These are phyloP conservation scores for Russula virescens DNA, from an alignment of 768 basidiomycete genomes.

Conservation along the genomic window DNA sequence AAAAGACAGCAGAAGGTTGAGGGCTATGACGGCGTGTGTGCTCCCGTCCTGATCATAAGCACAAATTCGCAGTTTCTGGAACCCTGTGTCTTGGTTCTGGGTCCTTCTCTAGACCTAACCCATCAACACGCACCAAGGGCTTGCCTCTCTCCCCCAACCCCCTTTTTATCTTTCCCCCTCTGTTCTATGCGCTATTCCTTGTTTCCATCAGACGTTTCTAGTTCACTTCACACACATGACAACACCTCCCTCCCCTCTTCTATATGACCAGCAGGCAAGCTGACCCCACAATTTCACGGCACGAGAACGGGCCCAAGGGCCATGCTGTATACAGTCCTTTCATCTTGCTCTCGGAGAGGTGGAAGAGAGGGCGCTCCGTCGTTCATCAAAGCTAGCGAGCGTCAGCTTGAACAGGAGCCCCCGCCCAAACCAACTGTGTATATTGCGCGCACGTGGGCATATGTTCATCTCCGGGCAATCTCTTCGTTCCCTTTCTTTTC, in stretches of 20 bases:
- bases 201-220: constrained; percentile 13
- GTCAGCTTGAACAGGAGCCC: not conserved
- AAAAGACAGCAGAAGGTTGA: not conserved
- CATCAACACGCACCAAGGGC: not conserved
- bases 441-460: not conserved
- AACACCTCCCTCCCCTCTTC: not conserved
- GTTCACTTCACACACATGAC: not conserved
- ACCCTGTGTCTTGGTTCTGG: not conserved
- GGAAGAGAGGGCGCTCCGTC: constrained; percentile 15
- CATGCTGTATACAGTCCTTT: not conserved
- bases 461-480: constrained; percentile 1
- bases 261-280: not conserved
- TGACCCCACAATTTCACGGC: not conserved
- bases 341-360: not conserved
- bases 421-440: not conserved
- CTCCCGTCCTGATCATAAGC: not conserved
- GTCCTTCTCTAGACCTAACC: not conserved
- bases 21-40: not conserved
- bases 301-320: not conserved
- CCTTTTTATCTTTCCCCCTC: not conserved
- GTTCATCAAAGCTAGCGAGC: not conserved
- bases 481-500: not conserved
- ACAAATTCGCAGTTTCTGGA: constrained; percentile 4
- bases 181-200: not conserved
- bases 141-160: not conserved